Evolutionary conservation across 345 rosid genomes (phyloP).

Genomic region (Kernera saxatilis): DNA sequence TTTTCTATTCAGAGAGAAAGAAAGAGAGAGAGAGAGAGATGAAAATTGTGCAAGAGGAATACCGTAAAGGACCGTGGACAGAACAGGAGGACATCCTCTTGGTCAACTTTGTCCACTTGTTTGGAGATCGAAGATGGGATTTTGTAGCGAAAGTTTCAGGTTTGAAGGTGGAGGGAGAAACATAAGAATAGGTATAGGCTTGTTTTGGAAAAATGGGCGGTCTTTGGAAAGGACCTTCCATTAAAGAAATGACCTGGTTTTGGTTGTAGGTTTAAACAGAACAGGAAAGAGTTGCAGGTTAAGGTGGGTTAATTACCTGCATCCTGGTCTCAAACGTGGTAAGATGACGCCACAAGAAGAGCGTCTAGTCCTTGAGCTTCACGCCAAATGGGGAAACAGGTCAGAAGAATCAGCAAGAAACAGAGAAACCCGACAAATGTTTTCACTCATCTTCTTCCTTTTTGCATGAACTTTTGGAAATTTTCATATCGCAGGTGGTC

Average conservation of each 20-base stretch:
- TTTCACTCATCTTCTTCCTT: neutral
- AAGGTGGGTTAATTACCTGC: slow-evolving; percentile 97
- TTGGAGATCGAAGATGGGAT: slow-evolving; percentile 99
- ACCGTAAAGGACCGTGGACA: slow-evolving; percentile 95
- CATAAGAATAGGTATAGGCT: slow-evolving; percentile 62
- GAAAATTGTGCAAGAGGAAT: slow-evolving; percentile 65
- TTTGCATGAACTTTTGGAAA: neutral
- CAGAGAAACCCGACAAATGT: neutral
- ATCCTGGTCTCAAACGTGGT: slow-evolving; percentile 95
- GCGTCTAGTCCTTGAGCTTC: slow-evolving; percentile 86
- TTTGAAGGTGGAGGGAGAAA: slow-evolving; percentile 99
- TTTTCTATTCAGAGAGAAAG: slow-evolving; percentile 6
- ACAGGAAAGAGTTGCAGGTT: slow-evolving; percentile 99
- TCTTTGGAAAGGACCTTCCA: slow-evolving; percentile 44
- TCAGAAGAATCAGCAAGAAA: slow-evolving; percentile 25
- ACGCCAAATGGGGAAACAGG: slow-evolving; percentile 97
- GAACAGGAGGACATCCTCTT: slow-evolving; percentile 86
- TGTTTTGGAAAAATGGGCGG: slow-evolving; percentile 42
- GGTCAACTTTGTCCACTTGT: slow-evolving; percentile 76
- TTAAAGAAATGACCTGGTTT: slow-evolving; percentile 46
- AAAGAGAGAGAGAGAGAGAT: slow-evolving; percentile 21
- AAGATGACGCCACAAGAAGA: slow-evolving; percentile 96
- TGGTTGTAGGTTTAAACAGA: slow-evolving; percentile 92
- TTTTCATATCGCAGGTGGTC: slow-evolving; percentile 71
- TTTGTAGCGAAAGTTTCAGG: slow-evolving; percentile 99